phyloP scores from a whole-genome alignment of 495 filamentous ascomycete species.

The Friedmanniomyces simplex region DNA sequence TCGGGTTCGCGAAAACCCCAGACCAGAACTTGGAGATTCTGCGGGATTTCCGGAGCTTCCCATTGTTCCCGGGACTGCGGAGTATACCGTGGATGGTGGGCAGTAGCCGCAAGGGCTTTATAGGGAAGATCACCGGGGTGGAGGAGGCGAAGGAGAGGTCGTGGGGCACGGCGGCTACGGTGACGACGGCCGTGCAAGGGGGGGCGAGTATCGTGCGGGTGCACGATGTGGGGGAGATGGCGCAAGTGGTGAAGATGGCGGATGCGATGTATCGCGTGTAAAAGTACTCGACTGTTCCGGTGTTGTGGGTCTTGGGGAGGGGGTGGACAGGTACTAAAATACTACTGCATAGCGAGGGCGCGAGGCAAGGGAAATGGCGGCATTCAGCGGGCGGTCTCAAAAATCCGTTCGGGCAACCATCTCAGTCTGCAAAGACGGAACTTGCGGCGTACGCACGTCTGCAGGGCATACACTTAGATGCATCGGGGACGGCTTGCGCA shows the following conservation, averaged over 20 bases:
- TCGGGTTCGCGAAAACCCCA: constrained; percentile 83
- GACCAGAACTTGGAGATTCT: constrained; percentile 74
- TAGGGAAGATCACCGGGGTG: constrained; percentile 74
- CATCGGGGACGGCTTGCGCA: no score
- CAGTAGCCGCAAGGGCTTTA: constrained; percentile 80
- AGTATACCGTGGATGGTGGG: constrained; percentile 82
- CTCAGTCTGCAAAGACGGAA: no score
- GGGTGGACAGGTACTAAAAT: no score
- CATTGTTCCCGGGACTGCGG: constrained; percentile 46
- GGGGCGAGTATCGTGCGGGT: constrained; percentile 92
- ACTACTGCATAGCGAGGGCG: no score
- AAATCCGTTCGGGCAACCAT: no score
- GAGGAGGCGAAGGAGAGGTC: constrained; percentile 52
- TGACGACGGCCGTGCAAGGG: constrained; percentile 77
- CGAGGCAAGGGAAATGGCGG: no score
- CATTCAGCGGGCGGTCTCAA: no score
- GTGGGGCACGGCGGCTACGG: constrained; percentile 84
- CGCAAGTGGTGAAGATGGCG: constrained; percentile 72
- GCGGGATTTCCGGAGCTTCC: constrained; percentile 50
- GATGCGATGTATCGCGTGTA: constrained; percentile 55
- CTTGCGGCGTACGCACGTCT: no score
- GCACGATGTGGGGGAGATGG: constrained; percentile 90
- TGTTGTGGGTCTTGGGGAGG: no score
- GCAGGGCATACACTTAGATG: no score
- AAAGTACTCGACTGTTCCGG: no score